These are phyloP conservation scores for Globisporangium orthogonon DNA, from an alignment of 352 stramenopile species.

Conservation along the genomic window DNA sequence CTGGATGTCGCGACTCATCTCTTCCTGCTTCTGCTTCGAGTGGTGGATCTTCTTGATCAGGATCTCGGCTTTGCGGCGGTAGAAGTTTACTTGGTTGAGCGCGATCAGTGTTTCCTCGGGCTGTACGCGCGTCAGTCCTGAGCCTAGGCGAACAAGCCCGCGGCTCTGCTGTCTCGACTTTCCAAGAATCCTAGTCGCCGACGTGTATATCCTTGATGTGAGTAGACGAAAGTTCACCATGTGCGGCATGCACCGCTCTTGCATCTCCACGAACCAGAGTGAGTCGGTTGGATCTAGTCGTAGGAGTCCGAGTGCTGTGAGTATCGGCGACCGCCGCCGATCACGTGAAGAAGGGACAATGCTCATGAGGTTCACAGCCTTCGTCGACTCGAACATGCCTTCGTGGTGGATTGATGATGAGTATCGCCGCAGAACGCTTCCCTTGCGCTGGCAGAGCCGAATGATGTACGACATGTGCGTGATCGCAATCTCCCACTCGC, in stretches of 20 bases:
- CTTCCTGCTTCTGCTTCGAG: constrained; percentile 54
- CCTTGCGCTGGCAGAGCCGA: constrained; percentile 55
- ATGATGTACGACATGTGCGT: constrained; percentile 63
- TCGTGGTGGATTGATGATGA: constrained; percentile 36
- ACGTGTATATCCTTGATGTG: constrained; percentile 15
- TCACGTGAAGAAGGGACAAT: constrained; percentile 3
- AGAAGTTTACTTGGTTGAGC: constrained; percentile 61
- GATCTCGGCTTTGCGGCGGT: constrained; percentile 46
- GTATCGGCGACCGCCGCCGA: background rate
- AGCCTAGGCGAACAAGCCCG: constrained; percentile 6
- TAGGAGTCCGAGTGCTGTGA: background rate
- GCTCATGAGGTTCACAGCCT: constrained; percentile 19
- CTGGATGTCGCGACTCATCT: constrained; percentile 63
- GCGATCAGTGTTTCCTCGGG: constrained; percentile 45
- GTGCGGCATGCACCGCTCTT: constrained; percentile 31
- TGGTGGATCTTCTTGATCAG: constrained; percentile 65
- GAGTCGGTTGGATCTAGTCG: constrained; percentile 9
- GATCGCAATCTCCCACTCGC: constrained; percentile 55
- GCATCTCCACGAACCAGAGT: constrained; percentile 18
- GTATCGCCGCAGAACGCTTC: constrained; percentile 45
- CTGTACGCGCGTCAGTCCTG: constrained; percentile 24
- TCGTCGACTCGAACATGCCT: constrained; percentile 20
- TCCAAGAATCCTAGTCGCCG: background rate
- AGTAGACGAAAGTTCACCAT: constrained; percentile 38
- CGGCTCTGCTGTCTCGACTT: background rate